These are phyloP conservation scores for Populus deltoides DNA, from an alignment of 345 rosid genomes.

Conservation along the genomic window DNA sequence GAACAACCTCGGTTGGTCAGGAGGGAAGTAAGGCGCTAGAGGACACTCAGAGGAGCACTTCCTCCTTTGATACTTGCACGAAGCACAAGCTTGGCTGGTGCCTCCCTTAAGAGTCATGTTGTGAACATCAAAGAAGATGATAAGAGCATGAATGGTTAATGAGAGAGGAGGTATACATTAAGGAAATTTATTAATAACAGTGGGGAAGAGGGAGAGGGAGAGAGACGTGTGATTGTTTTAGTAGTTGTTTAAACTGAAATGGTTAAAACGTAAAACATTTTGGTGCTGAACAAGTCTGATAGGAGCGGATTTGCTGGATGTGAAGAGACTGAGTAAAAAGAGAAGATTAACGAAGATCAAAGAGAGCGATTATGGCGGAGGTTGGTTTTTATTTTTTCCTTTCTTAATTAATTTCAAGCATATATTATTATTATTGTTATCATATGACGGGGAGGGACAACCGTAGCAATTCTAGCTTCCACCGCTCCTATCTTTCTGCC, in stretches of 20 bases:
- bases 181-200: background rate
- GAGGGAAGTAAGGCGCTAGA: slow-evolving; percentile 76
- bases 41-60: slow-evolving; percentile 69
- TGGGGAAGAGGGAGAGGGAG: background rate
- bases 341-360: background rate
- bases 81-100: slow-evolving; percentile 88
- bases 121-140: slow-evolving; percentile 5
- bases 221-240: background rate
- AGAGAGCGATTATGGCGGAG: slow-evolving; percentile 15
- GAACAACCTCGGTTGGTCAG: slow-evolving; percentile 69
- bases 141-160: background rate
- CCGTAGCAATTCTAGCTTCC: slow-evolving; percentile 8
- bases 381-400: background rate
- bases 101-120: slow-evolving; percentile 89
- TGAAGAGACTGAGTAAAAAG: slow-evolving; percentile 41
- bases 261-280: slow-evolving; percentile 20
- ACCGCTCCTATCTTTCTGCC: background rate
- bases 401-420: background rate
- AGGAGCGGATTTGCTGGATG: slow-evolving; percentile 44
- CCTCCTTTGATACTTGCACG: slow-evolving; percentile 84
- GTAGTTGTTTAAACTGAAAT: slow-evolving; percentile 28
- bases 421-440: background rate
- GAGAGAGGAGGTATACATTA: background rate
- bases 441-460: slow-evolving; percentile 20
- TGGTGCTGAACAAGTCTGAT: slow-evolving; percentile 43